These are phyloP conservation scores for Pestalotiopsis fici DNA, from an alignment of 2,329 filamentous ascomycete genomes.

Conservation along the genomic window DNA sequence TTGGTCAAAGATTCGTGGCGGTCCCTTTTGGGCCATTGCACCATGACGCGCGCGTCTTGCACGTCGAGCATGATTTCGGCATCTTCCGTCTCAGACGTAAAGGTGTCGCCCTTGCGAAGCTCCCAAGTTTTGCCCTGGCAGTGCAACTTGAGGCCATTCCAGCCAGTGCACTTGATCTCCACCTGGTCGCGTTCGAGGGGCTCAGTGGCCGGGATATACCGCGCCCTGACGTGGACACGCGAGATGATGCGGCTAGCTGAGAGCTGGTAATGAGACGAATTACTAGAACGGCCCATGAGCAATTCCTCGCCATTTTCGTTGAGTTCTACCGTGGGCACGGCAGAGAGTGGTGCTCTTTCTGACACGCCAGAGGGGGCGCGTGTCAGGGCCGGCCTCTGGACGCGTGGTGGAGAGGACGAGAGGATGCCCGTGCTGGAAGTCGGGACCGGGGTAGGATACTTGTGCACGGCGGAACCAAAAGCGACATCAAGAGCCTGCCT, in stretches of 20 bases:
- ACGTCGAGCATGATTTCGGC: constrained; percentile 95
- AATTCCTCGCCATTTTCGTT: constrained; percentile 79
- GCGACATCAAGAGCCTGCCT: constrained; percentile 54
- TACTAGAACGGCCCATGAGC: constrained; percentile 90
- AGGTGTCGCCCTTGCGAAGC: constrained; percentile 83
- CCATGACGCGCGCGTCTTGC: constrained; percentile 84
- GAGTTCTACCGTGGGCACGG: constrained; percentile 81
- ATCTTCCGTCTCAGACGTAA: constrained; percentile 84
- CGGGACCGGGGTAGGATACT: constrained; percentile 91
- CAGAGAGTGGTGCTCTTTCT: constrained; percentile 80
- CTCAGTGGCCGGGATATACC: constrained; percentile 71
- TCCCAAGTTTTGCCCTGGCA: constrained; percentile 88
- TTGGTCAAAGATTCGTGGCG: constrained; percentile 48
- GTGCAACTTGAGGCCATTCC: constrained; percentile 94
- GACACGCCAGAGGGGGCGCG: constrained; percentile 67
- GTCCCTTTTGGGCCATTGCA: constrained; percentile 77
- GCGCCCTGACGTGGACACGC: constrained; percentile 86
- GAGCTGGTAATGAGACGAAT: constrained; percentile 92
- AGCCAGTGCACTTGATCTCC: constrained; percentile 88
- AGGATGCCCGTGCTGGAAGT: constrained; percentile 92
- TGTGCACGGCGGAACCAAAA: constrained; percentile 50
- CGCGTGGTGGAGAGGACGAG: constrained; percentile 77
- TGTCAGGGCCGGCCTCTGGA: constrained; percentile 51
- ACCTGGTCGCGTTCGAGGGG: constrained; percentile 74
- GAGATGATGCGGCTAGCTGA: constrained; percentile 92